Evolutionary conservation across 495 filamentous ascomycete genomes (phyloP), one percentile per base, ranked within the genome.

Genomic region (Aspergillus sclerotiicarbonarius): DNA sequence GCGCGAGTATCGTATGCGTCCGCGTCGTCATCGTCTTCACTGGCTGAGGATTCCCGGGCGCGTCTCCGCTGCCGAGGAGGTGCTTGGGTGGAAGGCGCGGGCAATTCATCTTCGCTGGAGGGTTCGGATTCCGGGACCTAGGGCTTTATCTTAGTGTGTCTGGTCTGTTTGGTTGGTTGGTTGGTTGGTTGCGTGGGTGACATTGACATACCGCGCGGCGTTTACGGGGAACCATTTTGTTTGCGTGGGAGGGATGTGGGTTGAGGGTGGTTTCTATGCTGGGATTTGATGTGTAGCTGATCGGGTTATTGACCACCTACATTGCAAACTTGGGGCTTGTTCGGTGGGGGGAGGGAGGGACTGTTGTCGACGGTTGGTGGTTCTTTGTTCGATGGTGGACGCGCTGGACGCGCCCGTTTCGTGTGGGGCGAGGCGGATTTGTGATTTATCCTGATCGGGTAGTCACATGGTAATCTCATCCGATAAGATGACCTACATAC

Each of bases 161-260:
- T 10, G 37, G 29, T 16, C 21, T 53, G 18, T 39, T 13, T 45
- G 13, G 19, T 52, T 30, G 18, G 16, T 49, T n/a, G 37, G 37
- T 30, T 37, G 18, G 44, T n/a, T 20, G 13, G 18, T 56, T 31
- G 19, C n/a, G 54, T 25, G 20, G 33, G 37, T 6, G 48, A 39
- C 51, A 44, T 18, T 25, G 18, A 59, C 67, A 31, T 71, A 79
- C 76, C 46, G 71, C 69, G 51, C 66, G 66, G 59, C 74, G 67
- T 67, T 77, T 77, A 50, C 72, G 74, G 21, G 64, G 58, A 43
- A 71, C 68, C 76, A 77, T 77, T 47, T 19, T 67, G 37, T 31
- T 46, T 30, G 20, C 29, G 20, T 47, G 9, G 29, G 21, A 30
- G 16, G 32, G 47, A 37, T 62, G 62, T 59, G 54, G 58, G 59